A percentile compares a stretch with the other conserved stretches of the same genome.
These are phyloP conservation scores for Buxus sempervirens DNA, from an alignment of 164 flowering plant species.

Conservation along the genomic window DNA sequence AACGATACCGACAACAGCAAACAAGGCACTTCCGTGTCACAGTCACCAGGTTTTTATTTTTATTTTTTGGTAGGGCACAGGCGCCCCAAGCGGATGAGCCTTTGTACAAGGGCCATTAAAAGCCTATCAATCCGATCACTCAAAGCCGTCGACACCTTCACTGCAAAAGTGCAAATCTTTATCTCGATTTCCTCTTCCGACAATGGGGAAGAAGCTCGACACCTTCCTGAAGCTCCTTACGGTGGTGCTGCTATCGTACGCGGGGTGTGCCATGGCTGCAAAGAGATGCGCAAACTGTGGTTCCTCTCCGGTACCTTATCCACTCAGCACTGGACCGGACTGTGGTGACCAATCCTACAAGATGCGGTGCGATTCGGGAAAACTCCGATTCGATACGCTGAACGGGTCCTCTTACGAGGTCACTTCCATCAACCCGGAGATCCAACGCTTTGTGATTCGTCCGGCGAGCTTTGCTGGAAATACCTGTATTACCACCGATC, in stretches of 20 bases:
- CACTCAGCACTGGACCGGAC: conserved; percentile 40
- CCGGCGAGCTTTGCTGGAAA: conserved; percentile 36
- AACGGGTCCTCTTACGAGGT: conserved; percentile 41
- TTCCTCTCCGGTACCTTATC: conserved; percentile 43
- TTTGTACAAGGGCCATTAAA: too few relatives aligned
- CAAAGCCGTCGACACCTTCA: too few relatives aligned
- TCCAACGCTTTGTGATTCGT: conserved; percentile 35
- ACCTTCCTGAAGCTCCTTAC: conserved; percentile 6
- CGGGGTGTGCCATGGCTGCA: conserved; percentile 14
- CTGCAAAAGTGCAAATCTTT: too few relatives aligned
- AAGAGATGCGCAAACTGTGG: conserved; percentile 40
- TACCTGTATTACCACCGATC: conserved; percentile 46
- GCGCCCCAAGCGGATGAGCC: too few relatives aligned
- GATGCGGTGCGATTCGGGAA: conserved; percentile 32
- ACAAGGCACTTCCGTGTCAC: too few relatives aligned
- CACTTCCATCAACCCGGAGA: conserved; percentile 30
- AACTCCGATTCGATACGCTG: conserved; percentile 27
- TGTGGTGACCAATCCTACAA: conserved; percentile 54
- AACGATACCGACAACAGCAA: too few relatives aligned
- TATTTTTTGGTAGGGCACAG: too few relatives aligned
- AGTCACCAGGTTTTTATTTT: too few relatives aligned
- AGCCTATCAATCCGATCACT: too few relatives aligned
- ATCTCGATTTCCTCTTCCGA: too few relatives aligned
- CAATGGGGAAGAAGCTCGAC: neutral
- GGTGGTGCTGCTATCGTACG: conserved; percentile 21